Base-by-base conservation (phyloP, 306 rosid species). In the Calophaca sinica region DNA sequence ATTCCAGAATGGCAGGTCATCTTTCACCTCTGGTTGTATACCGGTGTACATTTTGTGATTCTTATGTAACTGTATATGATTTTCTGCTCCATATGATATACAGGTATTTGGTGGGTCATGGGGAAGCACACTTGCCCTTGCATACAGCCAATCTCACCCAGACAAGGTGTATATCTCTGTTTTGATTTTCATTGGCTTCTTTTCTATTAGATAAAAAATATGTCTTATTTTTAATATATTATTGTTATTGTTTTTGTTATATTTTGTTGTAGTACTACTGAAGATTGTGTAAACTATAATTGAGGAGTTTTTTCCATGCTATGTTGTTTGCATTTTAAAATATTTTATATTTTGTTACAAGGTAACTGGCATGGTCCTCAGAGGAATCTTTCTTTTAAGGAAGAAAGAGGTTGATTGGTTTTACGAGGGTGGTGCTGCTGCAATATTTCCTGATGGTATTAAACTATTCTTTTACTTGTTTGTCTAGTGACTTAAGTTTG, bases 371-470 rank as follows among this genome's bases (percentile, higher is more conserved):
- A 71, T 94, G 76, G 80, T 90, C 72, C 96, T 94, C 32, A 80
- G 97, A 78, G 98, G 98, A 39, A 90, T 94, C 53, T 94, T 94
- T 78, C 96, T 94, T 38, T 51, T 91, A 86, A 87, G 97, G 82
- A 91, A 87, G 88, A 94, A 91, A 82, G 97, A 94, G 88, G 81
- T 94, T 78, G 93, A 94, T 80, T 94, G 98, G 98, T 94, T 94
- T 90, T 91, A 94, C n/a, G 96, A 91, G 86, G 97, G 98, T 73
- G 98, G 96, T 75, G 97, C 97, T 80, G 90, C 96, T 79, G 90
- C 96, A 51, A 86, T 91, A 88, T 94, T 76, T 78, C 98, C 97
- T 45, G 97, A 94, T 65, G 98, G 98, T 91, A 86, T 68, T 57
- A 15, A 11, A 44, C 36, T 45, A 50, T 63, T 65, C 36, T 66